A percentile compares a stretch with the other conserved stretches of the same genome.
phyloP scores from a whole-genome alignment of 1,139 yeast species.

The Saccharomyces hybrid region DNA sequence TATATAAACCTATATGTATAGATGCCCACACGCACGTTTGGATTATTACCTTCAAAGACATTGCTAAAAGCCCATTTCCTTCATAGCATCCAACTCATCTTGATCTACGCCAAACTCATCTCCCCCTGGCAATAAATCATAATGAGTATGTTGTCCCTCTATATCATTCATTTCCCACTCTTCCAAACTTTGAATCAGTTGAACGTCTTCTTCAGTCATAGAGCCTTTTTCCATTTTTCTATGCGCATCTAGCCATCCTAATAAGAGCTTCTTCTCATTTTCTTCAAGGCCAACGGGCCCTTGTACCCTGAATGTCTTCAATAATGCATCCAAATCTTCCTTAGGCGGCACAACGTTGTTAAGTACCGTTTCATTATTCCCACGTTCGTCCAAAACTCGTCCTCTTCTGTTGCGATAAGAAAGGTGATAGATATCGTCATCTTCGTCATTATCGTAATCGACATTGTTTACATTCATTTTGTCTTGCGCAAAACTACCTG shows the following conservation, averaged over 20 bases:
- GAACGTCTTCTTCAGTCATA: conserved; percentile 1
- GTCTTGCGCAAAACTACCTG: not conserved
- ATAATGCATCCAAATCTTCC: not conserved
- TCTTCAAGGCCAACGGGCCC: not conserved
- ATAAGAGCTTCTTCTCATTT: not conserved
- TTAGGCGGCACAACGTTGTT: not conserved
- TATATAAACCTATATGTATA: not conserved
- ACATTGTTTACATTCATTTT: conserved; percentile 5
- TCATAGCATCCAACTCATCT: conserved; percentile 24
- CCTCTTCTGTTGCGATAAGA: not conserved
- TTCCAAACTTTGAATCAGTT: conserved; percentile 3
- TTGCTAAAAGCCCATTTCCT: conserved; percentile 18
- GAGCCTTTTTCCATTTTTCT: not conserved
- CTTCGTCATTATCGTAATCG: conserved; percentile 8
- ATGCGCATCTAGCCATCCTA: conserved; percentile 4
- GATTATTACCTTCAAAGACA: not conserved
- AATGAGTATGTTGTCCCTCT: conserved; percentile 6
- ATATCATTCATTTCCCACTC: conserved; percentile 3
- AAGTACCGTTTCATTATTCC: not conserved
- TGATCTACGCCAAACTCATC: conserved; percentile 20
- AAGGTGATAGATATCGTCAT: conserved; percentile 7
- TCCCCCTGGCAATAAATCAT: conserved; percentile 4
- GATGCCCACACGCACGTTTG: not conserved
- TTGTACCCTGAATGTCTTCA: not conserved
- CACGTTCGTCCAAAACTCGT: not conserved